These are phyloP conservation scores for Seiridium cupressi DNA, from an alignment of 2,329 filamentous ascomycete species.

Conservation along the genomic window DNA sequence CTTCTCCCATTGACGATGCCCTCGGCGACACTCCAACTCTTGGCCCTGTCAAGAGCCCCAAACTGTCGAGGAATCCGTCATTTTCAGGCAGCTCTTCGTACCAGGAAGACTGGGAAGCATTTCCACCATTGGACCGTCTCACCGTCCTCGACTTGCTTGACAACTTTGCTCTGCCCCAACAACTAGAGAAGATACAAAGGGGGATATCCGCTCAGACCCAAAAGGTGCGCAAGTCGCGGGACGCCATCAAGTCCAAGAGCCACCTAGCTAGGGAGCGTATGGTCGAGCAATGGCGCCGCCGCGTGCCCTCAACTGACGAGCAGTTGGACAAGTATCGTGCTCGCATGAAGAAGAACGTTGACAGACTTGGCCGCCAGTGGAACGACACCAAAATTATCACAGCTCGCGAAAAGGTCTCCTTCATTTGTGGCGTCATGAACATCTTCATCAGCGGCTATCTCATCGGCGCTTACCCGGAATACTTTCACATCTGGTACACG, in stretches of 20 bases:
- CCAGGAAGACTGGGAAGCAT: constrained; percentile 83
- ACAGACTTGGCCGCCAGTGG: constrained; percentile 81
- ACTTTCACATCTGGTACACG: constrained; percentile 93
- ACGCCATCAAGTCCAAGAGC: constrained; percentile 74
- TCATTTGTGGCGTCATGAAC: constrained; percentile 94
- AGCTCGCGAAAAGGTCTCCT: constrained; percentile 87
- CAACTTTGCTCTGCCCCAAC: constrained; percentile 86
- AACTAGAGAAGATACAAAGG: constrained; percentile 86
- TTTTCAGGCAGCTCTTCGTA: constrained; percentile 84
- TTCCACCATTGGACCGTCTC: constrained; percentile 85
- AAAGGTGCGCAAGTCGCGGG: constrained; percentile 78
- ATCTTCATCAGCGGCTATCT: constrained; percentile 96
- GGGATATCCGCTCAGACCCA: constrained; percentile 80
- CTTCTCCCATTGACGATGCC: constrained; percentile 41
- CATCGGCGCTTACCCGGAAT: constrained; percentile 79
- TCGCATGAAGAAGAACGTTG: constrained; percentile 85
- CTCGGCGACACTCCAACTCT: constrained; percentile 50
- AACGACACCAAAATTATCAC: constrained; percentile 88
- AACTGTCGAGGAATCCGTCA: constrained; percentile 73
- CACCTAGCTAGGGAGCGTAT: constrained; percentile 82
- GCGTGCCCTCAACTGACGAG: constrained; percentile 84
- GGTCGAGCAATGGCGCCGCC: constrained; percentile 87
- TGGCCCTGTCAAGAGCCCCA: constrained; percentile 48
- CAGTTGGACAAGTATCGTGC: constrained; percentile 87
- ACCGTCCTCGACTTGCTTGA: constrained; percentile 92